Base-by-base conservation (phyloP, 2,329 filamentous ascomycete species). In the Calonectria ilicicola region DNA sequence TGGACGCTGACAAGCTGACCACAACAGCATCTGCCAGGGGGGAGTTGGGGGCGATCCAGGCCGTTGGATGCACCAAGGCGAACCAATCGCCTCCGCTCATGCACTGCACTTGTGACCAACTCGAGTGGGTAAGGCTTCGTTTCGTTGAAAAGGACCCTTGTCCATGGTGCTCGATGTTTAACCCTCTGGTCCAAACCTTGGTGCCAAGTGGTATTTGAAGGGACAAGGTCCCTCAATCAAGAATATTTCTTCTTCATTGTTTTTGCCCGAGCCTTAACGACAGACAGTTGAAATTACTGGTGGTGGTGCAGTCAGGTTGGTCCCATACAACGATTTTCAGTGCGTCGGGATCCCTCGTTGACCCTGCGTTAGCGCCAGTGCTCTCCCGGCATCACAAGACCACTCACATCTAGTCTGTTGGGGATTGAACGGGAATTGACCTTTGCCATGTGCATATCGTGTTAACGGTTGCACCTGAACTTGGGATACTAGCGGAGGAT, bases 111-210 rank as follows among this genome's bases (percentile, higher is more conserved):
- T 74, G 73, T 77, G 74, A 65, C 77, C 74, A 71, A 75, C 71
- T 76, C 44, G 60, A 67, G 75, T 78, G 76, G 78, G 72, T 67
- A 77, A 75, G 63, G 65, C 74, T 75, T 78, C 68, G 64, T 32
- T 75, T 78, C 68, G 29, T 58, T 70, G 35, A 68, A 72, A 64
- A 73, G 62, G 44, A 80, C 72, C 77, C 77, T 78, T 78, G 76
- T 80, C 76, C 65, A 47, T 53, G 58, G 49, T 69, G 62, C 65
- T 63, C 32, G 75, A 76, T 74, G 75, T 78, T 58, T 79, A 63
- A 70, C 78, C 74, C 69, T 73, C 42, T 49, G 64, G 46, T 64
- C 60, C 60, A 49, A 76, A 69, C 58, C 46, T 58, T 73, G 65
- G 46, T 51, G 23, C 69, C 15, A 32, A 71, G 73, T 72, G 42